A percentile compares a stretch with the other conserved stretches of the same genome.
phyloP scores from a whole-genome alignment of 441 rosid species.

The Populus hybrid region DNA sequence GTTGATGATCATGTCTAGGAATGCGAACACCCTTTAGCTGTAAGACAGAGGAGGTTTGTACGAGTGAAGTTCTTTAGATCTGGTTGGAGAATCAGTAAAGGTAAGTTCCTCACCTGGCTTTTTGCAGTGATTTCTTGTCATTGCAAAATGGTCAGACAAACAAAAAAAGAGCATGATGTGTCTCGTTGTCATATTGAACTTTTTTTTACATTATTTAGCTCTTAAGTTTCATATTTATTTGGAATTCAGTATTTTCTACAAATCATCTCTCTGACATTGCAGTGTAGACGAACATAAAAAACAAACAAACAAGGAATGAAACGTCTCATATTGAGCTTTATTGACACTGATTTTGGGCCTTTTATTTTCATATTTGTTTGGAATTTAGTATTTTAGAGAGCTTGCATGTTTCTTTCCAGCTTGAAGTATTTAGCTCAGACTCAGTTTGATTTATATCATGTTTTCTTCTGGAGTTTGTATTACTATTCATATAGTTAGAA shows the following conservation, averaged over 20 bases:
- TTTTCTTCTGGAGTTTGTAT: background rate
- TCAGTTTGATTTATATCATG: background rate
- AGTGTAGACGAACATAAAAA: background rate
- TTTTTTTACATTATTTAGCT: background rate
- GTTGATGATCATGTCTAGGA: constrained; percentile 44
- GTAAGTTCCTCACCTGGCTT: constrained; percentile 34
- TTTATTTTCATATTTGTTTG: background rate
- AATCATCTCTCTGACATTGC: background rate
- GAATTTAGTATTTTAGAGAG: background rate
- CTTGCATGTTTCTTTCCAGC: background rate
- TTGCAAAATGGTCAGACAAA: background rate
- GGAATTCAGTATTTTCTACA: no score
- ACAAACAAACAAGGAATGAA: no score
- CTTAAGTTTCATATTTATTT: no score
- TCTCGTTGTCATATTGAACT: background rate
- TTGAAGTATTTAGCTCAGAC: background rate
- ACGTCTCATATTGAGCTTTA: background rate
- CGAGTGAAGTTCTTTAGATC: constrained; percentile 82
- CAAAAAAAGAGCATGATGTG: no score
- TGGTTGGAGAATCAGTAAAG: constrained; percentile 88
- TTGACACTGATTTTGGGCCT: background rate
- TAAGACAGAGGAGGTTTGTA: constrained; percentile 64
- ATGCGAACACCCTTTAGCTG: constrained; percentile 69
- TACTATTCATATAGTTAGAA: background rate
- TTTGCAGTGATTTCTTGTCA: background rate